Conservation (phyloP, 2,329 filamentous ascomycete genomes). For the Pseudocercospora vitis region DNA sequence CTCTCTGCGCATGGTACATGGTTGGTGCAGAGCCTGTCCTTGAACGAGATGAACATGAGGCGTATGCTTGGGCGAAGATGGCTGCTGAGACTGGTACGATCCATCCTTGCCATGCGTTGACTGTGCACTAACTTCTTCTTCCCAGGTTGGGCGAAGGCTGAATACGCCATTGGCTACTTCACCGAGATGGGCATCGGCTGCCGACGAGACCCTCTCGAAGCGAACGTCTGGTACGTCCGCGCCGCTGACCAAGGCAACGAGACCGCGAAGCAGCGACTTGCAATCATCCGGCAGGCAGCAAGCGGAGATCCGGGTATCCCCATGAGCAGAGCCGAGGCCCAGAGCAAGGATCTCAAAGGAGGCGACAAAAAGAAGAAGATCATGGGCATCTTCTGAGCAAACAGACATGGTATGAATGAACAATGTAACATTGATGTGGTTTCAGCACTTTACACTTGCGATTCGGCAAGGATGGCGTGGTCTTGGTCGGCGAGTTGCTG, state of each 20-base stretch:
- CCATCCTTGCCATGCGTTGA: slow-evolving; percentile 3
- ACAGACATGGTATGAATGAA: neutral
- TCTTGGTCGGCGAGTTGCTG: neutral
- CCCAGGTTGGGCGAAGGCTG: slow-evolving; percentile 66
- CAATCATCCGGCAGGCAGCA: slow-evolving; percentile 82
- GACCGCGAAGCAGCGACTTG: slow-evolving; percentile 80
- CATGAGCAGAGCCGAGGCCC: slow-evolving; percentile 38
- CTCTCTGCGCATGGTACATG: slow-evolving; percentile 97
- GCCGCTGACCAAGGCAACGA: slow-evolving; percentile 91
- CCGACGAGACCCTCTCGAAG: slow-evolving; percentile 88
- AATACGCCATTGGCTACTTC: slow-evolving; percentile 95
- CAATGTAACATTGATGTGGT: neutral
- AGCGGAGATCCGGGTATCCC: slow-evolving; percentile 52
- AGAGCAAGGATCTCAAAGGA: slow-evolving; percentile 34
- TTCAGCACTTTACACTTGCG: neutral
- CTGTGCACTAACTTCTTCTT: slow-evolving; percentile 15
- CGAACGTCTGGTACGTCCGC: slow-evolving; percentile 97
- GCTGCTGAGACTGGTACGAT: slow-evolving; percentile 82
- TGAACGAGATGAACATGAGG: slow-evolving; percentile 93
- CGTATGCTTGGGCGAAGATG: slow-evolving; percentile 90
- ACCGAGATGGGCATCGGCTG: slow-evolving; percentile 98
- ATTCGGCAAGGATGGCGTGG: neutral
- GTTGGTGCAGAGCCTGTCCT: slow-evolving; percentile 88
- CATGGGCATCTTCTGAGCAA: slow-evolving; percentile 33
- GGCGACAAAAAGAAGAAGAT: slow-evolving; percentile 33